A percentile compares a stretch with the other conserved stretches of the same genome.
Evolutionary conservation across 2,329 filamentous ascomycete genomes (phyloP).

Genomic region (Ophiostoma angusticollis): DNA sequence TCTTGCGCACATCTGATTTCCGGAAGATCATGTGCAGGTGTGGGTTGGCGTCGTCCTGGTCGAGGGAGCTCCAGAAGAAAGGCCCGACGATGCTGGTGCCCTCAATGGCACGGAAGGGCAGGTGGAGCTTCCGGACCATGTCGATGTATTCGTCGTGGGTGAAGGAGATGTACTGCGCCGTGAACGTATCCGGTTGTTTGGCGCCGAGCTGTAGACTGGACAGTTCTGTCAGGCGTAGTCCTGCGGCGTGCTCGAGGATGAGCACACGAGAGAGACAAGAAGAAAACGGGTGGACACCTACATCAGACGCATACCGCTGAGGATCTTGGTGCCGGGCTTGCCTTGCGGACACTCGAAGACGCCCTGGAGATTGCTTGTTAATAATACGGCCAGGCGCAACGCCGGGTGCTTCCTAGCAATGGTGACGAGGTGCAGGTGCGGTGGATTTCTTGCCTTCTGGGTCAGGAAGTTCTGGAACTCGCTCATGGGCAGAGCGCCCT

Average conservation of each 20-base stretch:
- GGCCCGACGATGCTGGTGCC: slow-evolving; percentile 46
- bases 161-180: slow-evolving; percentile 40
- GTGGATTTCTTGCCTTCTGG: slow-evolving; percentile 35
- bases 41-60: slow-evolving; percentile 42
- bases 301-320: slow-evolving; percentile 42
- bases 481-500: slow-evolving; percentile 31
- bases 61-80: slow-evolving; percentile 48
- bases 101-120: slow-evolving; percentile 47
- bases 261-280: neutral
- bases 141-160: slow-evolving; percentile 34
- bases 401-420: too few relatives aligned
- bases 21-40: slow-evolving; percentile 51
- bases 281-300: slow-evolving; percentile 23
- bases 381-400: neutral
- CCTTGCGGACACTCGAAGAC: slow-evolving; percentile 33
- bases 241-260: too few relatives aligned
- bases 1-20: slow-evolving; percentile 54
- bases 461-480: slow-evolving; percentile 47
- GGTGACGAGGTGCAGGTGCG: too few relatives aligned
- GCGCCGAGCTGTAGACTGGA: slow-evolving; percentile 43
- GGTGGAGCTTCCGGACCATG: slow-evolving; percentile 41
- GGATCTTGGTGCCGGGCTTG: slow-evolving; percentile 29
- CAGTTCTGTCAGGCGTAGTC: too few relatives aligned
- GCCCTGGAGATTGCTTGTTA: slow-evolving; percentile 5
- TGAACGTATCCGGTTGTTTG: slow-evolving; percentile 44